A percentile compares a stretch with the other conserved stretches of the same genome.
Evolutionary conservation across 2,329 filamentous ascomycete species (phyloP).

Genomic region (Colletotrichum sublineola): DNA sequence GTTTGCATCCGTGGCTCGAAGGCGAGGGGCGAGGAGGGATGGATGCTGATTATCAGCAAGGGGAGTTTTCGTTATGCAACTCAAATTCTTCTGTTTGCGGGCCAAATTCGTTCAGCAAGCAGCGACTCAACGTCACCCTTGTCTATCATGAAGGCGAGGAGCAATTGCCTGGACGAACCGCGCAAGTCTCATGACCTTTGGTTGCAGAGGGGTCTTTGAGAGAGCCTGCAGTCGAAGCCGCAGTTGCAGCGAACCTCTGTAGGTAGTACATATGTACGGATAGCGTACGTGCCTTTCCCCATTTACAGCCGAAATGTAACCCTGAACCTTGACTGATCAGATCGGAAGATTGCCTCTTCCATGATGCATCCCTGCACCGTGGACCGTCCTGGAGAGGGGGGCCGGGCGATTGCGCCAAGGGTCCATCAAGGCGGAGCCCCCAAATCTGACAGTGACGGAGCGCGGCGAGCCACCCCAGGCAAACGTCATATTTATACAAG

Average conservation of each 20-base stretch:
- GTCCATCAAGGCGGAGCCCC: slow-evolving; percentile 27
- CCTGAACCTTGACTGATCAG: slow-evolving; percentile 32
- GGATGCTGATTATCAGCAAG: slow-evolving; percentile 5
- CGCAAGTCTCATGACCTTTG: slow-evolving; percentile 16
- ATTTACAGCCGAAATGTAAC: slow-evolving; percentile 20
- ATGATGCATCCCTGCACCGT: slow-evolving; percentile 31
- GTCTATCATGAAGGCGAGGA: neutral
- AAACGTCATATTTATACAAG: slow-evolving; percentile 40
- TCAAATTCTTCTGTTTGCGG: slow-evolving; percentile 3
- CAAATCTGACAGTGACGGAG: slow-evolving; percentile 37
- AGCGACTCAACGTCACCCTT: slow-evolving; percentile 1
- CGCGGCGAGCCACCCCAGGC: slow-evolving; percentile 27
- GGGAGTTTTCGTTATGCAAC: slow-evolving; percentile 19
- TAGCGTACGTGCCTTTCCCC: neutral
- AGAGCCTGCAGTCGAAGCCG: neutral
- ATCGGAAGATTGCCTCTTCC: slow-evolving; percentile 37
- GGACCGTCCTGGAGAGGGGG: neutral
- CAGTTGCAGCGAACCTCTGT: neutral
- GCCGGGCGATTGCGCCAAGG: slow-evolving; percentile 35
- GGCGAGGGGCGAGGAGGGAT: too few species aligned
- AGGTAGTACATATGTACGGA: neutral
- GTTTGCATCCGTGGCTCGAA: slow-evolving; percentile 23
- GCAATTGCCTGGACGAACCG: neutral
- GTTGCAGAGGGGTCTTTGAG: neutral
- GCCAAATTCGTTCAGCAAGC: neutral